Conservation (phyloP, 805 yeast species). For the Maudiozyma serrabonitensis region DNA sequence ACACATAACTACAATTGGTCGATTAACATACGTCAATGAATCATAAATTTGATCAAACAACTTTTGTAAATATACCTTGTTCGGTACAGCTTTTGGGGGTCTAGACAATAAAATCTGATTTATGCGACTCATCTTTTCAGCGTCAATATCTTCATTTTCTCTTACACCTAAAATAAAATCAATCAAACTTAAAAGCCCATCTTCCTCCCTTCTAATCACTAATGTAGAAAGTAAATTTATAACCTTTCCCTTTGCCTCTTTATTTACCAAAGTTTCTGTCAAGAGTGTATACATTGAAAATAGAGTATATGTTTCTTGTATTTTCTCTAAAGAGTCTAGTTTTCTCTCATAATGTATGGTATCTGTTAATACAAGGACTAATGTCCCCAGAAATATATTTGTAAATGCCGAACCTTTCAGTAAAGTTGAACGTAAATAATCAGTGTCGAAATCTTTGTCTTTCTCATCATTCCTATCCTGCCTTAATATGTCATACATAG, state of each 20-base stretch:
- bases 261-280: constrained; percentile 39
- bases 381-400: constrained; percentile 43
- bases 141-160: constrained; percentile 52
- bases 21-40: constrained; percentile 47
- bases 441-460: constrained; percentile 7
- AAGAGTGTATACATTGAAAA: constrained; percentile 51
- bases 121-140: constrained; percentile 58
- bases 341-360: constrained; percentile 20
- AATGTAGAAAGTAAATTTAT: constrained; percentile 42
- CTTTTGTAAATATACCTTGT: constrained; percentile 43
- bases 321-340: constrained; percentile 29
- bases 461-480: constrained; percentile 2
- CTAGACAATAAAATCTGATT: constrained; percentile 54
- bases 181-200: constrained; percentile 65
- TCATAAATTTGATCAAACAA: constrained; percentile 57
- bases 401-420: constrained; percentile 59
- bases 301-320: constrained; percentile 60
- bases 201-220: constrained; percentile 44
- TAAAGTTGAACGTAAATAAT: constrained; percentile 32
- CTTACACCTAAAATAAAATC: constrained; percentile 73
- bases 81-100: constrained; percentile 52
- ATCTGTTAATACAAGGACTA: constrained; percentile 25
- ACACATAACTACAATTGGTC: constrained; percentile 50
- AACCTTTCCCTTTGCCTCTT: constrained; percentile 39
- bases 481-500: constrained; percentile 18